Percentiles rank a stretch among this genome's conserved stretches.
Conservation (phyloP, 73 alveolate species). For the Diophrys appendiculata region DNA sequence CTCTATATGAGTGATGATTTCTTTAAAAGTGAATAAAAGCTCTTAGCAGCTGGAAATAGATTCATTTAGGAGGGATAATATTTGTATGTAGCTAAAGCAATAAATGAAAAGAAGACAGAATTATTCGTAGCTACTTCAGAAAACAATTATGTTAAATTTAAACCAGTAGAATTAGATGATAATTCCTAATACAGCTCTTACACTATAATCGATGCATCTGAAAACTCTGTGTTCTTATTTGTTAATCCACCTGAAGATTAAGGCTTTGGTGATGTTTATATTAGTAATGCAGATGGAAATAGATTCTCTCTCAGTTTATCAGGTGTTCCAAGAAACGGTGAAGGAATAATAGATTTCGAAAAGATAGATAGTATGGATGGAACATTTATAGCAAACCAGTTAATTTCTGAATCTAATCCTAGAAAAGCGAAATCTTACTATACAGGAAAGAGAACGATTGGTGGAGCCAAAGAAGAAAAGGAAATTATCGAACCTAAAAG, state of each 20-base stretch:
- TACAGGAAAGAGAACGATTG: background rate
- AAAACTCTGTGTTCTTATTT: constrained; percentile 80
- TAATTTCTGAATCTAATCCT: background rate
- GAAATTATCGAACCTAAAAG: no score
- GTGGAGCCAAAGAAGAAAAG: background rate
- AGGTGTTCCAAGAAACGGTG: constrained; percentile 68
- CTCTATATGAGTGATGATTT: constrained; percentile 90
- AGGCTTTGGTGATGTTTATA: constrained; percentile 78
- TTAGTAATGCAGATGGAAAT: constrained; percentile 81
- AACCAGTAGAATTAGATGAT: constrained; percentile 62
- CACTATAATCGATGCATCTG: constrained; percentile 87
- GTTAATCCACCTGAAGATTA: constrained; percentile 63
- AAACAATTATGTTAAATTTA: constrained; percentile 45
- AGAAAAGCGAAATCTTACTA: background rate
- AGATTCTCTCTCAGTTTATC: constrained; percentile 72
- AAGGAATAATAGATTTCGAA: constrained; percentile 80
- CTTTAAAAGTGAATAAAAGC: constrained; percentile 62
- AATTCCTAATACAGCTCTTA: constrained; percentile 34
- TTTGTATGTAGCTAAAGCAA: constrained; percentile 81
- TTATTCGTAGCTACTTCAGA: constrained; percentile 55
- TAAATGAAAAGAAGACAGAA: constrained; percentile 54
- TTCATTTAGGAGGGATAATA: constrained; percentile 69
- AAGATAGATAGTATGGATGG: constrained; percentile 84
- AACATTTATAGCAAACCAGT: constrained; percentile 71
- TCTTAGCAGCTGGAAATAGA: constrained; percentile 75